Base-by-base conservation (phyloP, 331 rosid genomes). In the Acacia pycnantha region DNA sequence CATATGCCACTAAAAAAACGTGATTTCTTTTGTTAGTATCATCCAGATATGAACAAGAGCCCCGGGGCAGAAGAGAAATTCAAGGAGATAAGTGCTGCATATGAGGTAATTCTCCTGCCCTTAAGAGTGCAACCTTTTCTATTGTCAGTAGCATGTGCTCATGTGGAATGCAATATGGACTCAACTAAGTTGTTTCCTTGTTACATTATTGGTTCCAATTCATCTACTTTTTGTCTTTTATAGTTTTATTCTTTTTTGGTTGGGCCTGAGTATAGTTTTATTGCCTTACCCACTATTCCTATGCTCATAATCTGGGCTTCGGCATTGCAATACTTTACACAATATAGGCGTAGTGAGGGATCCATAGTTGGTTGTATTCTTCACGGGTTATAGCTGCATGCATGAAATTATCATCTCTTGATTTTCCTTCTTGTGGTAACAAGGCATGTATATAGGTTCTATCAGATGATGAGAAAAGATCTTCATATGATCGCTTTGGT, bases 21-120 rank as follows among this genome's bases (percentile, higher is more conserved):
- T 12, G 3, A 22, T 70, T 78, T 26, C n/a, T 81, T 74, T 70
- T 79, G 82, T 81, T 85, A 96, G 99, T 91, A 93, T 84, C 99
- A 96, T 91, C 99, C 98, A 33, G 97, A 94, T 84, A 82, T 93
- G 90, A 93, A 88, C 83, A 93, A 86, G 89, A 87, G 75, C 68
- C 90, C 94, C 19, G 97, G 97, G 80, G 90, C 97, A 27, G 99
- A 96, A 82, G 99, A 96, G 78, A 96, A 86, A 85, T 96, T 96
- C 90, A 94, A 96, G 84, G 97, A 94, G 89, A 96, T 96, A 74
- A 91, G 97, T 86, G 94, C 97, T 84, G 99, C 98, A 31, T 96
- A 96, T 47, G 98, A 96, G 99, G 98, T 96, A 87, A 86, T 82
- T 82, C 73, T 80, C 62, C 76, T 81, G 69, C 35, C 70, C 54